A percentile compares a stretch with the other conserved stretches of the same genome.
Evolutionary conservation across 2,329 filamentous ascomycete genomes (phyloP).

Genomic region (Aspergillus fructus): DNA sequence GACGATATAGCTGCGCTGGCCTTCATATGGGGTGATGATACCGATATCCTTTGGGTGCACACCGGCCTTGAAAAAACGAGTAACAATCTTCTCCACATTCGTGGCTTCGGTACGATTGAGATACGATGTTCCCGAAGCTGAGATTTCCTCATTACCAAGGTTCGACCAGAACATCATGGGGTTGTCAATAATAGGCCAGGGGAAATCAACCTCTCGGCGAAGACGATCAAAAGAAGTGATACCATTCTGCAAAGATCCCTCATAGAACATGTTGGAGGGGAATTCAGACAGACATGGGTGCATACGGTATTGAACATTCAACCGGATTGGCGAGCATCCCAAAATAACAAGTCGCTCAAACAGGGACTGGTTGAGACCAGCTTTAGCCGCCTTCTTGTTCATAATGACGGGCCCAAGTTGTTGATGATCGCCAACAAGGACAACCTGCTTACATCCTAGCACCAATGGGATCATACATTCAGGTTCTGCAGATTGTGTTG

Average conservation of each 20-base stretch:
- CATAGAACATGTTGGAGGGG: conserved; percentile 99
- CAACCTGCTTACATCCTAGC: conserved; percentile 95
- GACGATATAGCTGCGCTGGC: conserved; percentile 96
- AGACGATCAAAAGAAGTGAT: conserved; percentile 86
- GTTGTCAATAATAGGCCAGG: conserved; percentile 89
- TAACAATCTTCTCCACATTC: conserved; percentile 98
- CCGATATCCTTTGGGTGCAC: conserved; percentile 93
- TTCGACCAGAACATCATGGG: conserved; percentile 99
- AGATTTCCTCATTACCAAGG: conserved; percentile 95
- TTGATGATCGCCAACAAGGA: conserved; percentile 97
- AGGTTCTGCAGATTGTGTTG: conserved; percentile 94
- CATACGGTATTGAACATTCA: conserved; percentile 99
- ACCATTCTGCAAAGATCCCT: conserved; percentile 93
- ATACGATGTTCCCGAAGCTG: conserved; percentile 94
- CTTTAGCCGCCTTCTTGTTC: conserved; percentile 99
- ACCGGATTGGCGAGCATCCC: conserved; percentile 83
- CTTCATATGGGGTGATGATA: conserved; percentile 98
- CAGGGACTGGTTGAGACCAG: conserved; percentile 94
- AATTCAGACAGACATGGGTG: conserved; percentile 96
- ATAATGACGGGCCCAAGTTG: conserved; percentile 98
- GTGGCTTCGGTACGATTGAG: conserved; percentile 95
- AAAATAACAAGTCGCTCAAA: conserved; percentile 95
- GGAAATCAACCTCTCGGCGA: conserved; percentile 92
- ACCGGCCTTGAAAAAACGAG: conserved; percentile 96
- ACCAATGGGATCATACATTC: conserved; percentile 99